Evolutionary conservation across 2,329 filamentous ascomycete genomes (phyloP), one percentile per base, ranked within the genome.

Genomic region (Claviceps sp.): DNA sequence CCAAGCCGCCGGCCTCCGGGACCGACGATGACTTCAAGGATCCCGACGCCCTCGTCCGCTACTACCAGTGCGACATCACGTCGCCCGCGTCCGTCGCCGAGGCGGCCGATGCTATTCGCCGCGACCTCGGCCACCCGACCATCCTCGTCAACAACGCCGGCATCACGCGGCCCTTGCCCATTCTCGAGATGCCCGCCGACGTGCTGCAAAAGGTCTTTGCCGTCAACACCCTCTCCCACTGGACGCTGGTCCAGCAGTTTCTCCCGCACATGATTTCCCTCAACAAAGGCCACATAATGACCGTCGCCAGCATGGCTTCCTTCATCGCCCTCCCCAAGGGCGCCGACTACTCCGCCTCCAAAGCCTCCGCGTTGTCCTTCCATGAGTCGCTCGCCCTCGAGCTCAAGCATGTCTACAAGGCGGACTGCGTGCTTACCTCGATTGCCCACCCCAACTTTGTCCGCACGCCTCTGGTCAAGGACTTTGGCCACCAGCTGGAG

Each of bases 101-200:
- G 2, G 71, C 67, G 0, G 74, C 73, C 34, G 58, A 62, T 4
- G 56, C 62, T 0, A 52, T 76, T 13, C 64, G 66, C 2, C 56
- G 62, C 8, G 62, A 68, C 3, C 67, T 85, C 37, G 84, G 83
- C 22, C 62, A 77, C 48, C 84, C 84, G 0, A 84, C 83, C 0
- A 72, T 88, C 52, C 72, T 88, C 2, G 81, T 86, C 69, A 85
- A 86, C 69, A 86, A 86, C 60, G 83, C 83, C 5, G 83, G 82
- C 55, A 73, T 84, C 46, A 76, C 74, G 9, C 72, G 72, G 47
- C 79, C 79, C 45, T 75, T 75, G 55, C 72, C 73, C 11, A 76
- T 88, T 57, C 73, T 87, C 48, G 70, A 75, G 24, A 67, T 72
- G 44, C 71, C 74, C 0, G 75, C 81, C 54, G 70, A 69, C 11